Base-by-base conservation (phyloP, 73 alveolate genomes). In the Diophrys appendiculata region DNA sequence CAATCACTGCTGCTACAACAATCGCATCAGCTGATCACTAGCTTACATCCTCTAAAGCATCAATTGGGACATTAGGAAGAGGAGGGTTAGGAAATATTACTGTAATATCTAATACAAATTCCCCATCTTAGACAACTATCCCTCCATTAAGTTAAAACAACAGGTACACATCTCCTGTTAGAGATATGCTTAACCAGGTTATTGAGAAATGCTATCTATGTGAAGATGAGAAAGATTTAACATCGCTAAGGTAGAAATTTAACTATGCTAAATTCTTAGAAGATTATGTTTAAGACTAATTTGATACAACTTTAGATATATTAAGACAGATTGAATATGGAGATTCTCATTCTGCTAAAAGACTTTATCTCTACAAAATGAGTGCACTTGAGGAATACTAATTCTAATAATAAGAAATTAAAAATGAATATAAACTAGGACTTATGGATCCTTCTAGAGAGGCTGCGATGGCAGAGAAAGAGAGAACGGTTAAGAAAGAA, bases 401-500 rank as follows among this genome's bases (percentile, higher is more conserved):
- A 5, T 43, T 43, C 60, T 18, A 43, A 43, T 5, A 43, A 43
- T 18, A 43, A 43, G 60, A 43, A 18, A 43, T 43, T 43, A 43
- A 43, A 43, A 5, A 67, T 69, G 87, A 78, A 68, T 78, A 78
- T 52, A 67, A 68, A n/a, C 29, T 18, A 54, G 87, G 87, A 5
- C 68, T 78, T 1, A 78, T 78, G 87, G 87, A 78, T 34, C 87
- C 87, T 13, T 23, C 65, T 29, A 78, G 87, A 34, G 64, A 78
- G 25, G 87, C 69, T 23, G 87, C 87, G 29, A 3, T 28, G 28
- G 43, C 60, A 24, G 87, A 78, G 72, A 78, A 78, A 53, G 32
- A 78, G 30, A 78, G 69, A 23, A 32, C 68, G 22, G 76, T 68
- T 1, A 78, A 68, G 55, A 67, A 68, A 78, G 60, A 43, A 43